These are phyloP conservation scores for Lachnellula subtilissima DNA, from an alignment of 2,329 filamentous ascomycete genomes.

Conservation along the genomic window DNA sequence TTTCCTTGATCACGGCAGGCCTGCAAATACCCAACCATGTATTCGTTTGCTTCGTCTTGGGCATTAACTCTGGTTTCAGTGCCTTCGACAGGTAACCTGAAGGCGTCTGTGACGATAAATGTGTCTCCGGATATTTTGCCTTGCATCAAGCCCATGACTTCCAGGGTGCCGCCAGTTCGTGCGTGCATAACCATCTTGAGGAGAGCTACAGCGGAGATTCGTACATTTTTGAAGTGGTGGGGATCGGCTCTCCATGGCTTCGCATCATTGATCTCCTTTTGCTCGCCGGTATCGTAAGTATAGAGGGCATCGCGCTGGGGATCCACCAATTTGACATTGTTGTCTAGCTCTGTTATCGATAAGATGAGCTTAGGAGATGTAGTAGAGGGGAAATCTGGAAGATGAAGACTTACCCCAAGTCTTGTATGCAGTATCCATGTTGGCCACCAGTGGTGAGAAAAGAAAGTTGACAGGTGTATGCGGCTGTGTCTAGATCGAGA, in stretches of 20 bases:
- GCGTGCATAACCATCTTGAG: constrained; percentile 99
- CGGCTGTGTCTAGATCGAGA: background rate
- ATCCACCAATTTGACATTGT: constrained; percentile 78
- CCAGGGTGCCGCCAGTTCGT: constrained; percentile 83
- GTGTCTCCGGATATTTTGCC: constrained; percentile 82
- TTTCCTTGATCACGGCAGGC: constrained; percentile 67
- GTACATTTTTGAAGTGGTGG: constrained; percentile 87
- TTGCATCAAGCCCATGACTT: constrained; percentile 98
- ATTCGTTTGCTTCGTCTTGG: constrained; percentile 93
- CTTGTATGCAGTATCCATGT: constrained; percentile 53
- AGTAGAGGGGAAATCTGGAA: constrained; percentile 8
- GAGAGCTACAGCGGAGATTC: constrained; percentile 87
- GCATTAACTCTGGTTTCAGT: constrained; percentile 99
- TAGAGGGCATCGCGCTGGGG: constrained; percentile 87
- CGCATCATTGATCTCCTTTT: constrained; percentile 59
- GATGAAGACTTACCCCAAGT: constrained; percentile 50
- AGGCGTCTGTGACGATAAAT: constrained; percentile 90
- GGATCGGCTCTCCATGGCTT: constrained; percentile 75
- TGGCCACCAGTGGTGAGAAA: background rate
- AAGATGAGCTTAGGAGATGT: constrained; percentile 23
- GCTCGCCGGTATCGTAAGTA: constrained; percentile 65
- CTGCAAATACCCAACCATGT: constrained; percentile 82
- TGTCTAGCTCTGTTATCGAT: constrained; percentile 70
- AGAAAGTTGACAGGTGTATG: background rate
- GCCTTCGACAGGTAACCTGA: constrained; percentile 89